Evolutionary conservation across 179 eudicot genomes (phyloP), one percentile per base, ranked within the genome.

Genomic region (Beta lomatogona): DNA sequence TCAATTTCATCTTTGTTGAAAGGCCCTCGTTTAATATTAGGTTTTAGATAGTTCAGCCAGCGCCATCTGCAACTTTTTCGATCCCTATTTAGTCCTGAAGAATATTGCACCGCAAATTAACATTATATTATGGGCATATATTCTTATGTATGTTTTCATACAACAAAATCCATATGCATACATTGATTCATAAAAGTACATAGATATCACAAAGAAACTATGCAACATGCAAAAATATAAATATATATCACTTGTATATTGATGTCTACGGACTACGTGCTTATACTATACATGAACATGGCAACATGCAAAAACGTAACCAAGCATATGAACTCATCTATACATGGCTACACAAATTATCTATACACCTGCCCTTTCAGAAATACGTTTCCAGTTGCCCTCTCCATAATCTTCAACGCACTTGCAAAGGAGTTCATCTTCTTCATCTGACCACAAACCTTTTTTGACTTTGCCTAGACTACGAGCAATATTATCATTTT

Each of bases 361-460:
- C 4, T 71, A 48, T 48, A 71, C n/a, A 80, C 82, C 82, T 18
- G 82, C 82, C 36, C 82, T 72, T 45, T 58, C 22, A 14, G 82
- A 71, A 59, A 80, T 77, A 11, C 70, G 77, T 58, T 73, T 67
- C 82, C 82, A 80, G 13, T 63, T 80, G 8, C 82, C 82, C 54
- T 80, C 82, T 12, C 82, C 82, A 48, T 48, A 31, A 48, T 71
- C 63, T 36, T 80, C 50, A 52, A 80, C 72, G 71, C 77, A 80
- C 46, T 72, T 72, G 25, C 70, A 59, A 50, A 80, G 82, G n/a
- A 80, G 59, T n/a, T 72, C 53, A 61, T 80, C 82, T 73, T 80
- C 82, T 72, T 80, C 77, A 11, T 71, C 77, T 9, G 82, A 58
- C 82, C 82, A 72, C 9, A 71, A 59, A 59, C 82, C 82, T 41